Base-by-base conservation (phyloP, 805 yeast species). In the Sugiyamaella marilandica region DNA sequence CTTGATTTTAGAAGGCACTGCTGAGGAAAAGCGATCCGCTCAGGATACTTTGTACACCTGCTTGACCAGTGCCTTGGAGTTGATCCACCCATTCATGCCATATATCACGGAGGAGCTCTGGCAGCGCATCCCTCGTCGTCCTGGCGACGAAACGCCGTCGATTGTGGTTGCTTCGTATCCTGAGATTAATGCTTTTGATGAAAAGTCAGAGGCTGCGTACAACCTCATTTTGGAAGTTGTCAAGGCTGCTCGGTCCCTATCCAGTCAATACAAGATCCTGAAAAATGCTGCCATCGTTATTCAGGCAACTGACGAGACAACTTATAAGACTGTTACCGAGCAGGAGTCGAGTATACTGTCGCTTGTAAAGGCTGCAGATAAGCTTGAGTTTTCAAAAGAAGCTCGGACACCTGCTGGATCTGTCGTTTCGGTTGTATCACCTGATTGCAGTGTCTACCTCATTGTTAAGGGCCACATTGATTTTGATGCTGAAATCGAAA, bases 61-160 rank as follows among this genome's bases (percentile, higher is more conserved):
- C 74, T 78, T 92, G 62, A 98, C 94, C 65, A 87, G 86, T 60
- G 97, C 97, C 10, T 79, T 92, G 74, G 84, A 79, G 69, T 69
- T 94, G 74, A 94, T 92, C 62, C 98, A 92, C 69, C 99, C 99
- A 69, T 94, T 89, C 77, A 94, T 94, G 99, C 99, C 99, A 37
- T 94, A 82, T 69, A 76, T 94, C 61, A 85, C 98, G 46, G 99
- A 94, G 73, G 99, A 94, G 77, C 82, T 94, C 87, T 94, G 97
- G 97, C 99, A 94, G 76, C 87, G 98, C 73, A 76, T 94, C 65
- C 98, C 98, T 63, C 85, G 86, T 65, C 83, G 97, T 68, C 78
- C 81, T 7, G 74, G 82, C 50, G 97, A 87, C 63, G 71, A 72
- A 19, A 75, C 89, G 26, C 74, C 70, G 49, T 79, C 97, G 18